Base-by-base conservation (phyloP, 2,329 filamentous ascomycete genomes). In the Pseudogymnoascus sp. region DNA sequence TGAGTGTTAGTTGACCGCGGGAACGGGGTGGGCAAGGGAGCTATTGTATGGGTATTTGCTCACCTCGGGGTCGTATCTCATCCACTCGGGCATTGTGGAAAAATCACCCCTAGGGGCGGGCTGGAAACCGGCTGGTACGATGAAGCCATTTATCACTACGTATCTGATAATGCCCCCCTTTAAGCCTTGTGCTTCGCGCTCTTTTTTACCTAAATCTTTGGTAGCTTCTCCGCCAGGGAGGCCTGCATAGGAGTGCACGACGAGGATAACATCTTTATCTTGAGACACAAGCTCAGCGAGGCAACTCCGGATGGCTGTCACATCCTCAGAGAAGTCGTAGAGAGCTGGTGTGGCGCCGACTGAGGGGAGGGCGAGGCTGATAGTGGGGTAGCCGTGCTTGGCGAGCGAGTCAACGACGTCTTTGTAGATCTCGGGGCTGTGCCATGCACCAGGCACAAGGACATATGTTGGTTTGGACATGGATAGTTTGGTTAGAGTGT, bases 201-300 rank as follows among this genome's bases (percentile, higher is more conserved):
- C 69, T 9, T 35, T 35, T 61, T 66, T 70, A 7, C 67, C 64
- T 9, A 70, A 62, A 5, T 65, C 68, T 42, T 66, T 62, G 21
- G 68, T 63, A 1, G 69, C 68, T 61, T 70, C 69, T 8, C 66
- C 66, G 5, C 66, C 69, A 9, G 67, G 65, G 8, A 70, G 35
- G 2, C 68, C 69, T 17, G 64, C 65, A 59, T 69, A 71, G 13
- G 64, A 62, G 63, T 69, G 68, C 27, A 70, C 60, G 13, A 71
- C 65, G 17, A 71, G 59, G 41, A 71, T 67, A 12, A 71, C 66
- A 60, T 71, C 68, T 42, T 60, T 62, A 63, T 35, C 61, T 1
- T 29, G 36, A 12, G 36, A 38, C 3, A 58, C 41, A 31, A 64
- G 63, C 29, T 31, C 15, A 17, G 38, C 8, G 8, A 64, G 27